These are phyloP conservation scores for Canavalia ensiformis DNA, from an alignment of 306 rosid genomes.

Conservation along the genomic window DNA sequence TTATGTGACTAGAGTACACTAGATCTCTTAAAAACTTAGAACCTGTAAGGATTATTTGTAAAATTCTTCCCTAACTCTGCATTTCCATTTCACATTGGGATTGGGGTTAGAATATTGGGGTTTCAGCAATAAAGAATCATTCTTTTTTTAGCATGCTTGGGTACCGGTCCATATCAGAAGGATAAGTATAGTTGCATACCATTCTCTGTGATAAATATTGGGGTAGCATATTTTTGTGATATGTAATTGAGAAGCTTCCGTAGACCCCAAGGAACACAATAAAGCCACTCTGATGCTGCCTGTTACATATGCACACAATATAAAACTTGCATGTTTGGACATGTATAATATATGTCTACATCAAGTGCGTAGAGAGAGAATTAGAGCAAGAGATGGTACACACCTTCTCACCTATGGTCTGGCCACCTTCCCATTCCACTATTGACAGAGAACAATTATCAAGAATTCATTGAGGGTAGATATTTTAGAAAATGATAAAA, in stretches of 20 bases:
- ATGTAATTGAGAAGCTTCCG: slow-evolving; percentile 75
- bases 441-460: slow-evolving; percentile 49
- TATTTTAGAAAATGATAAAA: slow-evolving; percentile 7
- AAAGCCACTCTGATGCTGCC: slow-evolving; percentile 99
- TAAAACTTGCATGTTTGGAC: slow-evolving; percentile 9
- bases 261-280: slow-evolving; percentile 96
- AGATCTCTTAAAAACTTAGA: too few relatives aligned
- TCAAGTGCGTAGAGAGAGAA: slow-evolving; percentile 27
- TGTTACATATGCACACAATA: slow-evolving; percentile 52
- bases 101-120: too few relatives aligned
- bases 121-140: too few relatives aligned
- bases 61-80: too few relatives aligned
- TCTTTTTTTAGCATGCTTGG: too few relatives aligned
- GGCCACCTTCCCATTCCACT: slow-evolving; percentile 92
- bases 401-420: slow-evolving; percentile 89
- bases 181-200: slow-evolving; percentile 61
- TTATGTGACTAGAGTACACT: too few relatives aligned
- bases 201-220: slow-evolving; percentile 81
- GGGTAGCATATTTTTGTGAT: slow-evolving; percentile 69
- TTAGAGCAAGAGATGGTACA: slow-evolving; percentile 38
- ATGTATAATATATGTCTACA: background rate
- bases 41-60: too few relatives aligned
- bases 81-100: too few relatives aligned
- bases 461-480: slow-evolving; percentile 12
- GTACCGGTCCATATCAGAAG: background rate